A percentile compares a stretch with the other conserved stretches of the same genome.
Evolutionary conservation across 495 filamentous ascomycete species (phyloP).

Genomic region (Neurospora discreta): DNA sequence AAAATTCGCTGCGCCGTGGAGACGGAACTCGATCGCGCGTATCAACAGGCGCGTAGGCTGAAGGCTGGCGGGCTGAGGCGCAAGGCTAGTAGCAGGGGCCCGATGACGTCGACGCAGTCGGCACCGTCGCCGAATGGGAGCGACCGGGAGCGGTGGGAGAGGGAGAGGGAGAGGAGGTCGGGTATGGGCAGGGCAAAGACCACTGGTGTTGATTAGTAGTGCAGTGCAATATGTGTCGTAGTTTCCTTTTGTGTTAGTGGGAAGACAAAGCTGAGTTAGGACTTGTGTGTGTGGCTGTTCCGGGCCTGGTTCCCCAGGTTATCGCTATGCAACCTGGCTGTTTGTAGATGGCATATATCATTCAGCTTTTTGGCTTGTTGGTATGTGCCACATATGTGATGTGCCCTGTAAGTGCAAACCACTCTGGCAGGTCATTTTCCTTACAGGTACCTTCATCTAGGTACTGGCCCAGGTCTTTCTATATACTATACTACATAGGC

Average conservation of each 20-base stretch:
- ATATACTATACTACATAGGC: too few species aligned
- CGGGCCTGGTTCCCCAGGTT: background rate
- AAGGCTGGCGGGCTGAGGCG: conserved; percentile 34
- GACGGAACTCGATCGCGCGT: conserved; percentile 72
- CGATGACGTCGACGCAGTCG: background rate
- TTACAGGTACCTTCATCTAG: too few species aligned
- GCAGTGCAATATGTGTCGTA: background rate
- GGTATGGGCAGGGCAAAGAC: background rate
- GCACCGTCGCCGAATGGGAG: background rate
- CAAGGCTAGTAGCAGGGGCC: conserved; percentile 23
- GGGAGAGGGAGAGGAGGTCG: background rate
- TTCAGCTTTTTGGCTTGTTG: background rate
- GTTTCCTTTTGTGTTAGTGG: background rate
- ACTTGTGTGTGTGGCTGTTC: background rate
- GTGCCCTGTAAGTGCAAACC: too few species aligned
- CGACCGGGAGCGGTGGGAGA: background rate
- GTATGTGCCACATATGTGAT: background rate
- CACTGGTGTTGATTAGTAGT: background rate
- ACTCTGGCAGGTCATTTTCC: too few species aligned
- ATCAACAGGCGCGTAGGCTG: conserved; percentile 61
- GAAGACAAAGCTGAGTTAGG: background rate
- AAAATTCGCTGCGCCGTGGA: conserved; percentile 79
- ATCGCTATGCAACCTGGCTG: background rate
- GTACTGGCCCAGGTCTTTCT: too few species aligned
- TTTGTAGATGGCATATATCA: too few species aligned